Evolutionary conservation across 169 alveolate genomes (phyloP).

Genomic region (Perkinsus marinus): DNA sequence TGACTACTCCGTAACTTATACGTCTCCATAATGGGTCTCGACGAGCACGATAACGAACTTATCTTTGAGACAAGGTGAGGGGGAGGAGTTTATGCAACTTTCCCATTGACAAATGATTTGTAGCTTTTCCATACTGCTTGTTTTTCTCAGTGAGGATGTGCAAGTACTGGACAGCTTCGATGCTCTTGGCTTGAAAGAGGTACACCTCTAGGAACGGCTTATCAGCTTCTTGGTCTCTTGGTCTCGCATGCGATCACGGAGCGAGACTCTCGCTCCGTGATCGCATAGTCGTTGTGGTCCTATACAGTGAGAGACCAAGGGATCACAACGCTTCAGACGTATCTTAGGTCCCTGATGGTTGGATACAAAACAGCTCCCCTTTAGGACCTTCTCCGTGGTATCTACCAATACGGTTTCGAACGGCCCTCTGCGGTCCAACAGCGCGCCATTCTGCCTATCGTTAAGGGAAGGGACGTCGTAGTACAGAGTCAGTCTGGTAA

Average conservation of each 20-base stretch:
- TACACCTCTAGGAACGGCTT: neutral
- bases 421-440: conserved; percentile 98
- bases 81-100: neutral
- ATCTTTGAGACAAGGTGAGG: neutral
- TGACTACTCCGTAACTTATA: neutral
- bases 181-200: neutral
- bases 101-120: neutral
- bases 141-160: neutral
- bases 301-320: neutral
- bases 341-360: neutral
- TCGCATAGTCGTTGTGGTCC: neutral
- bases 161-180: neutral
- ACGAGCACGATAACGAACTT: neutral
- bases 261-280: no score
- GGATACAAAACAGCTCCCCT: neutral
- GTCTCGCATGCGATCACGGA: no score
- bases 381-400: conserved; percentile 84
- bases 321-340: neutral
- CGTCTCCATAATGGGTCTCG: neutral
- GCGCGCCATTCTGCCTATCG: conserved; percentile 94
- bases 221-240: neutral
- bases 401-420: conserved; percentile 94
- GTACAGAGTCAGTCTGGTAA: conserved; percentile 84
- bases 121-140: neutral
- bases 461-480: conserved; percentile 90